These are phyloP conservation scores for Venturia aucupariae DNA, from an alignment of 2,329 filamentous ascomycete genomes.

Conservation along the genomic window DNA sequence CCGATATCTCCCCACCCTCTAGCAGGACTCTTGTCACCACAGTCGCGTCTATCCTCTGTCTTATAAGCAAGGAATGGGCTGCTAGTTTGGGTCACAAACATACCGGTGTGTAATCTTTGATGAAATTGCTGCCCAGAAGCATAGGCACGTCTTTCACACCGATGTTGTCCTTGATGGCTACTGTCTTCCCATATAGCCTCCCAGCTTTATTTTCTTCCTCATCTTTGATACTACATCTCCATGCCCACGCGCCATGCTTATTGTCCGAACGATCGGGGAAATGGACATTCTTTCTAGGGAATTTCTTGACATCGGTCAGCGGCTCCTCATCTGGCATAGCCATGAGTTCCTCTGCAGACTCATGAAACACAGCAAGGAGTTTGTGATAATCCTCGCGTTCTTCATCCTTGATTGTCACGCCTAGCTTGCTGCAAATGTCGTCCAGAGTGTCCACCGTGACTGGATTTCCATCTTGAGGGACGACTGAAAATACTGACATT, in stretches of 20 bases:
- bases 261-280: constrained; percentile 28
- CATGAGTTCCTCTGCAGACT: constrained; percentile 30
- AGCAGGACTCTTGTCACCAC: constrained; percentile 24
- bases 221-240: constrained; percentile 31
- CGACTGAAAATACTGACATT: constrained; percentile 32
- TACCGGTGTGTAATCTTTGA: constrained; percentile 21
- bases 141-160: constrained; percentile 25
- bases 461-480: constrained; percentile 25
- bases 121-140: constrained; percentile 24
- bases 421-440: constrained; percentile 24
- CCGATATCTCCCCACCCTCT: constrained; percentile 22
- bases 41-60: constrained; percentile 22
- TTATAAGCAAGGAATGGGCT: background rate
- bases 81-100: background rate
- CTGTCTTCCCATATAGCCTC: constrained; percentile 29
- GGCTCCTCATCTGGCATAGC: constrained; percentile 29
- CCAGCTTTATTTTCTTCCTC: constrained; percentile 19
- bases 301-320: constrained; percentile 24
- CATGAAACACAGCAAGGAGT: constrained; percentile 32
- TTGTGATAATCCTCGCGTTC: constrained; percentile 31
- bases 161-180: constrained; percentile 27
- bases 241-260: constrained; percentile 35
- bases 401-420: constrained; percentile 26
- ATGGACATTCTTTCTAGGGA: constrained; percentile 28
- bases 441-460: constrained; percentile 27